These are phyloP conservation scores for Gossypium aridum DNA, from an alignment of 441 rosid species.

Conservation along the genomic window DNA sequence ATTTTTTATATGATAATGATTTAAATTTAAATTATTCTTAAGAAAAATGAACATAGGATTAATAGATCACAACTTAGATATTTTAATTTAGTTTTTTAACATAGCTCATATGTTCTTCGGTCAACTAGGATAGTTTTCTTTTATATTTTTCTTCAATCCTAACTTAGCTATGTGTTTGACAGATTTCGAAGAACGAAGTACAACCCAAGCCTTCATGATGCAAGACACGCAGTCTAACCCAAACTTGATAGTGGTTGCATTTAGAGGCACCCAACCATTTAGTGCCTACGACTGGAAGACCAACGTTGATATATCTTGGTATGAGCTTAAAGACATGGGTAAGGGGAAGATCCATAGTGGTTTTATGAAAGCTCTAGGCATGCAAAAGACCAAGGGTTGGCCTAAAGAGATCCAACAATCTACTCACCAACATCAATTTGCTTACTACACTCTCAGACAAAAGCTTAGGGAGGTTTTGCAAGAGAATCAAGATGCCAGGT, in stretches of 20 bases:
- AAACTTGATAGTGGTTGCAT: conserved; percentile 46
- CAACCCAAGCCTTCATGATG: conserved; percentile 57
- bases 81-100: too few species aligned
- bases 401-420: conserved; percentile 23
- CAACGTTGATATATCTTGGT: conserved; percentile 69
- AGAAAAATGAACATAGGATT: too few species aligned
- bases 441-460: conserved; percentile 48
- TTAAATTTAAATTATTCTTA: too few species aligned
- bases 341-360: conserved; percentile 45
- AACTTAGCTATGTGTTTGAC: background rate
- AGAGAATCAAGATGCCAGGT: conserved; percentile 33
- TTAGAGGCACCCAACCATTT: conserved; percentile 76
- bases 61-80: too few species aligned
- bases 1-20: too few species aligned
- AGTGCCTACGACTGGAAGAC: conserved; percentile 48
- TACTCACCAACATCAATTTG: conserved; percentile 21
- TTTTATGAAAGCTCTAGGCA: conserved; percentile 75
- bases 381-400: conserved; percentile 48
- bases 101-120: too few species aligned
- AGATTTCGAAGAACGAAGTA: conserved; percentile 33
- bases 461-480: conserved; percentile 33
- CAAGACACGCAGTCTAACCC: conserved; percentile 40
- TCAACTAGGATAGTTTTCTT: too few species aligned
- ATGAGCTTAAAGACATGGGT: conserved; percentile 36
- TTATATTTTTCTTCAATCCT: background rate